phyloP scores from a whole-genome alignment of 352 stramenopile genomes.

The Phytophthora sojae region DNA sequence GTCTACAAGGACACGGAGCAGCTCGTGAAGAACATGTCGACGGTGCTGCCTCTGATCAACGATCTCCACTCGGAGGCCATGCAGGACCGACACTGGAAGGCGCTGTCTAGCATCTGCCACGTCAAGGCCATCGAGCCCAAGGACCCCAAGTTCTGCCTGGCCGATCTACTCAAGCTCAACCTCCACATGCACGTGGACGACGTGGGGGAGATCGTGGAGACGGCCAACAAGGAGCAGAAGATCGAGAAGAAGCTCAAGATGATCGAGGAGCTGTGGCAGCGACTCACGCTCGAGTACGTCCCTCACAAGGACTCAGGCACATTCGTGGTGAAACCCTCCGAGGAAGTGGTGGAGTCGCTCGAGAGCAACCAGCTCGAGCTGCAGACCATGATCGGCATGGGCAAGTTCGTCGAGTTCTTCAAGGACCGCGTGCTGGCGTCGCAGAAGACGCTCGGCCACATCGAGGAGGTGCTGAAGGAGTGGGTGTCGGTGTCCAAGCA shows the following conservation, averaged over 20 bases:
- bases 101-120: constrained; percentile 83
- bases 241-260: constrained; percentile 92
- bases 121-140: constrained; percentile 90
- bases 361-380: constrained; percentile 90
- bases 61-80: constrained; percentile 96
- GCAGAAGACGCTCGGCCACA: constrained; percentile 84
- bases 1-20: constrained; percentile 90
- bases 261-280: constrained; percentile 88
- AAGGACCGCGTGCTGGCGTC: constrained; percentile 83
- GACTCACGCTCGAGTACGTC: constrained; percentile 87
- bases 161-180: constrained; percentile 85
- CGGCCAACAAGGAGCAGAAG: constrained; percentile 90
- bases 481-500: constrained; percentile 91
- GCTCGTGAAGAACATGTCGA: constrained; percentile 90
- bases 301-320: constrained; percentile 89
- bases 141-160: constrained; percentile 85
- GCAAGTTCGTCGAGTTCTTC: constrained; percentile 93
- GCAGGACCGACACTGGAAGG: constrained; percentile 94
- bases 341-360: constrained; percentile 87
- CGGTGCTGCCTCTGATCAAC: constrained; percentile 91
- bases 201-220: constrained; percentile 89
- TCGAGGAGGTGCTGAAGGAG: constrained; percentile 89
- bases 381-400: constrained; percentile 91
- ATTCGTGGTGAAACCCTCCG: constrained; percentile 86
- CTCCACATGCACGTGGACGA: constrained; percentile 87